phyloP scores from a whole-genome alignment of 2,329 filamentous ascomycete species.

The Xylariales sp. region DNA sequence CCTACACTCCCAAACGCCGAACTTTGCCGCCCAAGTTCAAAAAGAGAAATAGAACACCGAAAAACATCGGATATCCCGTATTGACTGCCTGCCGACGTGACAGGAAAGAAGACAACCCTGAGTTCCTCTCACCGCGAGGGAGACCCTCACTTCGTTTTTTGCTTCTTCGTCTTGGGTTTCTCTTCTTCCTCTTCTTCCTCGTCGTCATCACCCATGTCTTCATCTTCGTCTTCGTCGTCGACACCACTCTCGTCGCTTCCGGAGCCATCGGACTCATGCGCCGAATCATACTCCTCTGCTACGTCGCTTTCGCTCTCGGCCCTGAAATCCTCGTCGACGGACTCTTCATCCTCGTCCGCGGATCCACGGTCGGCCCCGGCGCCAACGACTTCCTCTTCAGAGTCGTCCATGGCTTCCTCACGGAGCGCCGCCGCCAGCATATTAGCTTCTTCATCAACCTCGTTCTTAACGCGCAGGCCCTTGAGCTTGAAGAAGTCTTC shows the following conservation, averaged over 20 bases:
- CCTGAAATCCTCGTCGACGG: constrained; percentile 94
- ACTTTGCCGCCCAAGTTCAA: constrained; percentile 25
- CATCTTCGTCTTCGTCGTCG: constrained; percentile 59
- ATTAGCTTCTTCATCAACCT: constrained; percentile 94
- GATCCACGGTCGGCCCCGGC: constrained; percentile 82
- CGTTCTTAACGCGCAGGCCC: constrained; percentile 95
- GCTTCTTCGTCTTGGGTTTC: constrained; percentile 54
- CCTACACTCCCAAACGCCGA: constrained; percentile 35
- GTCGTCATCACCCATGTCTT: constrained; percentile 50
- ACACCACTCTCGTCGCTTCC: constrained; percentile 74
- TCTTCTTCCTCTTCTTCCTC: constrained; percentile 57
- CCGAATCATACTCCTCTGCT: constrained; percentile 94
- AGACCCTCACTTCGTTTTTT: constrained; percentile 35
- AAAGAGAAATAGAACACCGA: background rate
- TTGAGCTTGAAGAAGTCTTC: constrained; percentile 98
- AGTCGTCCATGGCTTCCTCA: constrained; percentile 84
- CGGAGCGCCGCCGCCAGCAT: constrained; percentile 82
- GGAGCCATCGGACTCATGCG: constrained; percentile 85
- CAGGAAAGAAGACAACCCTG: constrained; percentile 1
- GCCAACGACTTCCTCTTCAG: constrained; percentile 82
- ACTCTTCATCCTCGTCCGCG: constrained; percentile 96
- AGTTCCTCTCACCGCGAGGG: background rate
- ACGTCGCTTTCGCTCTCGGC: constrained; percentile 94
- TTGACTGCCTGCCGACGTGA: constrained; percentile 12
- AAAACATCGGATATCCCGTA: constrained; percentile 20